Evolutionary conservation across 2,329 filamentous ascomycete genomes (phyloP), one percentile per base, ranked within the genome.

Genomic region (Trichoderma atrobrunneum): DNA sequence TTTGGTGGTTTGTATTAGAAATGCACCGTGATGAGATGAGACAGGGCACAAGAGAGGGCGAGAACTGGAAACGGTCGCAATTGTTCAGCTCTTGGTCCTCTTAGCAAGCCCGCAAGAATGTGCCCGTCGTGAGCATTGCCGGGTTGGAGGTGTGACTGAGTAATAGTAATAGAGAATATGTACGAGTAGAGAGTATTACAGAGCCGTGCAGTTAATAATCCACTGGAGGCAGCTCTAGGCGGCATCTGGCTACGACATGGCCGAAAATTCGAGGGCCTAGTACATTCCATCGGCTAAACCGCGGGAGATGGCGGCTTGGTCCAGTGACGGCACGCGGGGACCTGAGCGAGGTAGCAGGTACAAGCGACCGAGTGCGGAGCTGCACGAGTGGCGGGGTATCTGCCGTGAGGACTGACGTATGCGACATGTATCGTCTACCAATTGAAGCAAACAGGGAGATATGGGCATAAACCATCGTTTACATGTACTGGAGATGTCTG

Each of bases 231-330:
- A 73, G 68, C 72, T 69, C 68, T 62, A 70, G 73, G 77, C 78
- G 77, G 77, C 77, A 62, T 62, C 74, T 76, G 76, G 74, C 76
- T 74, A 75, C 78, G 77, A 78, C 77, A 48, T 77, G 78, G 78
- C 77, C 72, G 74, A 71, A 62, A 76, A 78, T 79, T 74, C 72
- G 75, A 64, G 73, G 74, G 75, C 72, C 76, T 74, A 78, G 78
- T 77, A 78, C 76, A 76, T 79, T 78, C 78, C 72, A 77, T 75
- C 79, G 79, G 79, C 69, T 76, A 73, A 79, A 76, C 73, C 28
- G 75, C 78, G 64, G 64, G 28, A 21, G 64, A 43, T 11, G 18
- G 48, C 21, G 12, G 43, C 36, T 18, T 32, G 34, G 64, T 30
- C 39, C 61, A 63, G 61, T 48, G 56, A 59, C 56, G 56, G 56